A percentile compares a stretch with the other conserved stretches of the same genome.
Conservation (phyloP, 2,329 filamentous ascomycete genomes). For the Aspergillus quadricinctus region DNA sequence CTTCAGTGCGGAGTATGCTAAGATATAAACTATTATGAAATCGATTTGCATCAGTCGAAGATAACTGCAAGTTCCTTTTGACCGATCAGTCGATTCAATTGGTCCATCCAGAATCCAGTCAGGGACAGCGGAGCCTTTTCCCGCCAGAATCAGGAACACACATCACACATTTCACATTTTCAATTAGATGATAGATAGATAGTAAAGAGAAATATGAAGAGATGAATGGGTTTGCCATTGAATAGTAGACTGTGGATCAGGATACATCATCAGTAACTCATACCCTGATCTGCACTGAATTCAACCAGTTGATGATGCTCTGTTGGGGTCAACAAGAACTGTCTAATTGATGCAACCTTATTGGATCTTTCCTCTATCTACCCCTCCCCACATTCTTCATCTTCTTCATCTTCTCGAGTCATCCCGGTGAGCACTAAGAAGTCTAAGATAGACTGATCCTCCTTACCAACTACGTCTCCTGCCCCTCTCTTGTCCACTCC, state of each 20-base stretch:
- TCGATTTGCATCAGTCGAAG: background rate
- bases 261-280: too few relatives aligned
- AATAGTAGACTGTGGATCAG: too few relatives aligned
- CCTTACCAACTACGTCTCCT: background rate
- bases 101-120: background rate
- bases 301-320: too few relatives aligned
- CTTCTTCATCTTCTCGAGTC: background rate
- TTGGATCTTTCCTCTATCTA: background rate
- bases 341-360: background rate
- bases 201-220: too few relatives aligned
- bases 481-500: background rate
- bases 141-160: background rate
- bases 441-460: too few relatives aligned
- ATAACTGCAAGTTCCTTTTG: background rate
- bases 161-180: too few relatives aligned
- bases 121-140: background rate
- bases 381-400: background rate
- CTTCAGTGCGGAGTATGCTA: background rate
- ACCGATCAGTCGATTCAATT: background rate
- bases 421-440: background rate
- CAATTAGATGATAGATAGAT: too few relatives aligned
- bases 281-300: too few relatives aligned
- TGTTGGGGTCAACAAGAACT: too few relatives aligned
- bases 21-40: background rate
- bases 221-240: too few relatives aligned